Percentiles rank a stretch among this genome's conserved stretches.
These are phyloP conservation scores for Vitis amurensis DNA, from an alignment of 164 flowering plant genomes.

Conservation along the genomic window DNA sequence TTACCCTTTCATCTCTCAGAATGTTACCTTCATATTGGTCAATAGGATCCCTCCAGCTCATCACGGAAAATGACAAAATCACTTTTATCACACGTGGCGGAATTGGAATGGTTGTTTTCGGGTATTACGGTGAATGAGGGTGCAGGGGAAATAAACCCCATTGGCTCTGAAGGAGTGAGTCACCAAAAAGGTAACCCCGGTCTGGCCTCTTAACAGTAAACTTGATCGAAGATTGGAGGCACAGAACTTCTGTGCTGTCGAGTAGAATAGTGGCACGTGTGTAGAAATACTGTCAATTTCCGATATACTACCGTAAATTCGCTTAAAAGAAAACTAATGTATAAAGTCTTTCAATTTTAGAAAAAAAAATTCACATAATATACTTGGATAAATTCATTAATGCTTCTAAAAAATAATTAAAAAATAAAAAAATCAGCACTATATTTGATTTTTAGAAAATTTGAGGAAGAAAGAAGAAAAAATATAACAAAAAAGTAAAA, in stretches of 20 bases:
- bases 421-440: too few species aligned
- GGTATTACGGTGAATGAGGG: too few species aligned
- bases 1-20: not conserved
- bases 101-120: not conserved
- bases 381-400: too few species aligned
- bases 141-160: not conserved
- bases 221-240: not conserved
- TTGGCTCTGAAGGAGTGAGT: not conserved
- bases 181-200: not conserved
- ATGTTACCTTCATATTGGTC: not conserved
- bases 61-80: not conserved
- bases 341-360: too few species aligned
- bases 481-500: too few species aligned
- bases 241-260: not conserved
- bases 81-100: not conserved
- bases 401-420: too few species aligned
- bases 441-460: too few species aligned
- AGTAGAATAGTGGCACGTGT: not conserved
- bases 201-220: not conserved
- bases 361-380: too few species aligned
- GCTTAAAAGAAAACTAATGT: too few species aligned
- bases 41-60: not conserved
- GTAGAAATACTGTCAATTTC: not conserved
- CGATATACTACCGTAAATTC: too few species aligned
- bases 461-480: too few species aligned